Percentiles rank a stretch among this genome's conserved stretches.
These are phyloP conservation scores for Nigrospora sphaerica DNA, from an alignment of 2,329 filamentous ascomycete genomes.

Conservation along the genomic window DNA sequence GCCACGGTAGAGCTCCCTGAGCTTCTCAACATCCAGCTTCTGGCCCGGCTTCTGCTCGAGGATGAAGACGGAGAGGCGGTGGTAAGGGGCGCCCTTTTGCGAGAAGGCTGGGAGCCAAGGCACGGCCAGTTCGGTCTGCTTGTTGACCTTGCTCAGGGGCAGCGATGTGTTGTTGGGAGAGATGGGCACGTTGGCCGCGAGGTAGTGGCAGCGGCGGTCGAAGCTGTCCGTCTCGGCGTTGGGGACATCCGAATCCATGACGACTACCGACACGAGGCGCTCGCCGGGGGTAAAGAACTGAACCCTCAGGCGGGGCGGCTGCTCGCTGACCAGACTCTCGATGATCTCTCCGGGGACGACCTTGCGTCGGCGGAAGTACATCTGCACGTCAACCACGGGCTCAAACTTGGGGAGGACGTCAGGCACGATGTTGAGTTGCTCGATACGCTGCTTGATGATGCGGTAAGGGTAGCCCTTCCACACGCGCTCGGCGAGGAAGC, in stretches of 20 bases:
- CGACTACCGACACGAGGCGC: slow-evolving; percentile 74
- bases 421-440: slow-evolving; percentile 79
- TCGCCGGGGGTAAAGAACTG: slow-evolving; percentile 79
- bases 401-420: slow-evolving; percentile 79
- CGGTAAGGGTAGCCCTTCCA: slow-evolving; percentile 80
- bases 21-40: slow-evolving; percentile 48
- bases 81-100: slow-evolving; percentile 86
- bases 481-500: slow-evolving; percentile 76
- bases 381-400: slow-evolving; percentile 69
- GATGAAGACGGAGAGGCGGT: slow-evolving; percentile 77
- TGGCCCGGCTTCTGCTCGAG: slow-evolving; percentile 67
- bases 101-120: slow-evolving; percentile 83
- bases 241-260: slow-evolving; percentile 88
- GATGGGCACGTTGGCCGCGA: slow-evolving; percentile 61
- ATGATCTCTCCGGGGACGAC: slow-evolving; percentile 74
- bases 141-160: slow-evolving; percentile 55
- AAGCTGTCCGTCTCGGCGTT: slow-evolving; percentile 69
- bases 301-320: slow-evolving; percentile 67
- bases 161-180: slow-evolving; percentile 49
- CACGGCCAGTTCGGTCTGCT: slow-evolving; percentile 58
- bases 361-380: slow-evolving; percentile 68
- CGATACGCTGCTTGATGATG: slow-evolving; percentile 76
- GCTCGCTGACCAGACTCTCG: slow-evolving; percentile 65
- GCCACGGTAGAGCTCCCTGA: slow-evolving; percentile 43
- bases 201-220: slow-evolving; percentile 76